Conservation (phyloP, 306 rosid genomes). For the Prunus mume region DNA sequence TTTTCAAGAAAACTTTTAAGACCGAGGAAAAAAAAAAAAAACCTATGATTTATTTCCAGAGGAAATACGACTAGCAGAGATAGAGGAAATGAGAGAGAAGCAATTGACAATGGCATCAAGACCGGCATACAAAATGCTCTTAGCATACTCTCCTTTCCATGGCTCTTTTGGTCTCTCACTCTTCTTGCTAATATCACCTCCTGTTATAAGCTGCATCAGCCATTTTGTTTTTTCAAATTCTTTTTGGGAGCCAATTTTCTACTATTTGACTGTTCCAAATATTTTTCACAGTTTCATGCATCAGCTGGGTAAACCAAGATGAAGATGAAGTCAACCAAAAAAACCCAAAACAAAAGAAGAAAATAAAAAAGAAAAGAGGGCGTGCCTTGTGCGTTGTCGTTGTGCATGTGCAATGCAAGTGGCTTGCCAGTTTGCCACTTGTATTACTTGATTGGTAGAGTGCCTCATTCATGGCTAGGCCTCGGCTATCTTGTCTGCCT, state of each 20-base stretch:
- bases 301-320: neutral
- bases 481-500: neutral
- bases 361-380: neutral
- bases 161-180: constrained; percentile 56
- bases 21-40: neutral
- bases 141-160: constrained; percentile 46
- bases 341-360: too few relatives aligned
- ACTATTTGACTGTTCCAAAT: neutral
- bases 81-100: constrained; percentile 63
- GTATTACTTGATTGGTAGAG: neutral
- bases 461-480: neutral
- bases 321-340: neutral
- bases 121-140: constrained; percentile 51
- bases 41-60: constrained; percentile 23
- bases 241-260: neutral
- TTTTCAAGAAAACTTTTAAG: neutral
- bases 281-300: neutral
- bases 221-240: neutral
- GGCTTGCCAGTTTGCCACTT: constrained; percentile 26
- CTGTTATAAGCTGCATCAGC: neutral
- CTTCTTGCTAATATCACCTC: neutral
- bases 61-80: constrained; percentile 44
- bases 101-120: constrained; percentile 61
- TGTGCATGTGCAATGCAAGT: constrained; percentile 33
- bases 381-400: constrained; percentile 14